Conservation (phyloP, 352 stramenopile species). For the Phytophthora meadii region DNA sequence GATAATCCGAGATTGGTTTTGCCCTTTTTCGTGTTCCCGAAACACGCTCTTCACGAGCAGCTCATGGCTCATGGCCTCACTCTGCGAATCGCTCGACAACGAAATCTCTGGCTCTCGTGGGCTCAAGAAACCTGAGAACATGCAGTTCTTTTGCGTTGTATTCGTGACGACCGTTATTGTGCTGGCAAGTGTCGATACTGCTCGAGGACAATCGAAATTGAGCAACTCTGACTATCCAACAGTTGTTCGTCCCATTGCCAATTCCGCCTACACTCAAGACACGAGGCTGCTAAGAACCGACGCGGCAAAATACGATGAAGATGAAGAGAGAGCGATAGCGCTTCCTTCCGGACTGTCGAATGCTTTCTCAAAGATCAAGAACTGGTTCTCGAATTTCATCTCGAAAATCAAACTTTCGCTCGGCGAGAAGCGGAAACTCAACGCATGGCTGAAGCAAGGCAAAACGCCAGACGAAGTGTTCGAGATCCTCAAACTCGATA, state of each 20-base stretch:
- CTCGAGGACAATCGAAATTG: not conserved
- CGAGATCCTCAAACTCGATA: not conserved
- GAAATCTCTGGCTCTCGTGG: not conserved
- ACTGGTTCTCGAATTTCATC: not conserved
- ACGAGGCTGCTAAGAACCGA: not conserved
- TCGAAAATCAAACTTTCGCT: not conserved
- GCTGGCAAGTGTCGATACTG: not conserved
- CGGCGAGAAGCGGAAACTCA: not conserved
- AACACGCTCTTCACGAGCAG: too few relatives aligned
- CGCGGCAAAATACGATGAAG: not conserved
- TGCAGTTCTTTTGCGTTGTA: conserved; percentile 2
- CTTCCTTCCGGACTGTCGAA: not conserved
- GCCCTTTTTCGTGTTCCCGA: too few relatives aligned
- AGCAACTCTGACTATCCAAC: not conserved
- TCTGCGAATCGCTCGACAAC: not conserved
- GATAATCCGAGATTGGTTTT: too few relatives aligned
- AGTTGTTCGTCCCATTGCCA: not conserved
- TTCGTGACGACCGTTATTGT: not conserved
- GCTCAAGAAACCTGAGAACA: not conserved
- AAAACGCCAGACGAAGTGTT: not conserved
- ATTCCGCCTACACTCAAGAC: not conserved
- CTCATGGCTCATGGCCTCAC: too few relatives aligned
- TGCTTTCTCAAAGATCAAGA: not conserved
- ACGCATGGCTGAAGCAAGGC: not conserved
- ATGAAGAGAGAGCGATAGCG: conserved; percentile 1